A percentile compares a stretch with the other conserved stretches of the same genome.
phyloP scores from a whole-genome alignment of 805 yeast genomes.

The Tetrapisispora phaffii region DNA sequence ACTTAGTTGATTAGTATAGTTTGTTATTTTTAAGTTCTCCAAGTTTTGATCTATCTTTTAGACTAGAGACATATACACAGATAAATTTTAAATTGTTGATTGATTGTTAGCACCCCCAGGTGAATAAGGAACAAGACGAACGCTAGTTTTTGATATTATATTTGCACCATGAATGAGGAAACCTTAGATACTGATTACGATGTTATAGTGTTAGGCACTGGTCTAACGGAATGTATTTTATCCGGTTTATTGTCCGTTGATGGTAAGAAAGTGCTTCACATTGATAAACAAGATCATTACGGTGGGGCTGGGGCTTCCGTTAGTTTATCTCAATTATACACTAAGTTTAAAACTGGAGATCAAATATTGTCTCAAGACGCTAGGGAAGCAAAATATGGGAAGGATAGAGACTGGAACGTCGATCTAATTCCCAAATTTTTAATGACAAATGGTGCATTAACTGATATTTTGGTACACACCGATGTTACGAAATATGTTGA shows the following conservation, averaged over 20 bases:
- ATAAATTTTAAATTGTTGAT: too few species aligned
- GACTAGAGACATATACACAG: too few species aligned
- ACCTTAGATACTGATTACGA: slow-evolving; percentile 92
- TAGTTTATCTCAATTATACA: slow-evolving; percentile 57
- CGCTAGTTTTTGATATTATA: too few species aligned
- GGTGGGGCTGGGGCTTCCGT: slow-evolving; percentile 89
- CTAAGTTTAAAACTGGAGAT: slow-evolving; percentile 66
- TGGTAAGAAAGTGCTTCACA: slow-evolving; percentile 93
- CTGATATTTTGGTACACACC: slow-evolving; percentile 89
- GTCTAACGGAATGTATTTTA: slow-evolving; percentile 92
- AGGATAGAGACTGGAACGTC: slow-evolving; percentile 96
- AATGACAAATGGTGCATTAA: slow-evolving; percentile 96
- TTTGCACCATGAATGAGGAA: slow-evolving; percentile 15
- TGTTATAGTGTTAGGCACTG: slow-evolving; percentile 88
- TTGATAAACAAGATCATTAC: slow-evolving; percentile 91
- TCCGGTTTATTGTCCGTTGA: slow-evolving; percentile 94
- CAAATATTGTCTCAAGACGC: slow-evolving; percentile 52
- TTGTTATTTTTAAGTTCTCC: too few species aligned
- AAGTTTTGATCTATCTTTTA: too few species aligned
- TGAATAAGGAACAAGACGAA: too few species aligned
- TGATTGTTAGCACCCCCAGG: too few species aligned
- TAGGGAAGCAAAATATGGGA: slow-evolving; percentile 64
- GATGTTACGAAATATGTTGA: slow-evolving; percentile 93
- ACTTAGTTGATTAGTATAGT: too few species aligned
- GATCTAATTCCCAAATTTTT: slow-evolving; percentile 93